A percentile compares a stretch with the other conserved stretches of the same genome.
phyloP scores from a whole-genome alignment of 2,329 filamentous ascomycete species.

The Epichloe festucae region DNA sequence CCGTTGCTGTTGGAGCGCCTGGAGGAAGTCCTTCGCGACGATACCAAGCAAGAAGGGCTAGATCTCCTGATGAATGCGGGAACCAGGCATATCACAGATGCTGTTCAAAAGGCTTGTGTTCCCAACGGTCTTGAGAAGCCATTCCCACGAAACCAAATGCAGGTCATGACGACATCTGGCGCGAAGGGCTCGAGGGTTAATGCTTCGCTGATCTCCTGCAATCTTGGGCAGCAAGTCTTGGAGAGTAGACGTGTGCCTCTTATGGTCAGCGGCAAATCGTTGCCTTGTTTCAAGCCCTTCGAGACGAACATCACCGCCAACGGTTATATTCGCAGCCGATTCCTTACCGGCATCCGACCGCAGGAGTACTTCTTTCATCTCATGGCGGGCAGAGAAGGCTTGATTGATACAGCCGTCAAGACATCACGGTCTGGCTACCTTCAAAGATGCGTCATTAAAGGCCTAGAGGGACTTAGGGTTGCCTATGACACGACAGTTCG shows the following conservation, averaged over 20 bases:
- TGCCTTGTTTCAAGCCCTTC: constrained; percentile 87
- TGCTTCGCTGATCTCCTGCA: constrained; percentile 94
- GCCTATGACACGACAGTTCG: constrained; percentile 90
- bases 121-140: constrained; percentile 75
- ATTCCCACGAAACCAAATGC: constrained; percentile 97
- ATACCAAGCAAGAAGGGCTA: constrained; percentile 80
- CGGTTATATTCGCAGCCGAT: constrained; percentile 88
- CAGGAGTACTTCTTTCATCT: constrained; percentile 99
- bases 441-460: constrained; percentile 94
- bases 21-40: constrained; percentile 82
- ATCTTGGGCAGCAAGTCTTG: constrained; percentile 89
- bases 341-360: constrained; percentile 92
- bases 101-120: constrained; percentile 66
- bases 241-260: constrained; percentile 89
- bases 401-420: constrained; percentile 98
- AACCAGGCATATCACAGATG: constrained; percentile 58
- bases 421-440: constrained; percentile 94
- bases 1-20: constrained; percentile 63
- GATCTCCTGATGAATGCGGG: constrained; percentile 73
- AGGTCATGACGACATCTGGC: constrained; percentile 93
- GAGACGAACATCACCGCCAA: constrained; percentile 82
- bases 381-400: constrained; percentile 95
- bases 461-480: constrained; percentile 88
- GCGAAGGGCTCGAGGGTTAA: constrained; percentile 91
- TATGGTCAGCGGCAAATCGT: constrained; percentile 94